Percentiles rank a stretch among this genome's conserved stretches.
phyloP scores from a whole-genome alignment of 1,139 yeast genomes.

The Nakaseomyces bracarensis region DNA sequence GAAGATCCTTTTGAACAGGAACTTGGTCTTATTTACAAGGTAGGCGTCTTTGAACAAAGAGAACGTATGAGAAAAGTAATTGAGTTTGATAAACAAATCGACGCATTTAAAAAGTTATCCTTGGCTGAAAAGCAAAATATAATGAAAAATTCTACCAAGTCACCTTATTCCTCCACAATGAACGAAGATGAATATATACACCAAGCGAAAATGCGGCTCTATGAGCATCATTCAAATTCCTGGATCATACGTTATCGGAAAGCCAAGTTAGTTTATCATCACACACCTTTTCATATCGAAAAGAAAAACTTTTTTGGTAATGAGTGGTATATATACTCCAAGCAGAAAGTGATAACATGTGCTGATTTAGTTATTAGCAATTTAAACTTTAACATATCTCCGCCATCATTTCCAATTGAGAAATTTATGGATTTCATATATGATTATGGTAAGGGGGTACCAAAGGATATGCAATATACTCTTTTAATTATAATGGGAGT shows the following conservation, averaged over 20 bases:
- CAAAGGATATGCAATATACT: slow-evolving; percentile 54
- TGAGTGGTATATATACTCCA: slow-evolving; percentile 16
- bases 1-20: slow-evolving; percentile 87
- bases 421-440: slow-evolving; percentile 49
- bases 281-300: slow-evolving; percentile 20
- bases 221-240: slow-evolving; percentile 42
- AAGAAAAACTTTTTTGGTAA: slow-evolving; percentile 17
- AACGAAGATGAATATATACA: slow-evolving; percentile 7
- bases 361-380: slow-evolving; percentile 36
- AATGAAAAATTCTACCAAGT: background rate
- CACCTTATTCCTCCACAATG: background rate
- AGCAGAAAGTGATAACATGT: slow-evolving; percentile 21
- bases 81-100: slow-evolving; percentile 39
- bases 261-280: slow-evolving; percentile 38
- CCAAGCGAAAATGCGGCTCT: slow-evolving; percentile 17
- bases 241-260: slow-evolving; percentile 49
- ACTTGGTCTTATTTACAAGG: slow-evolving; percentile 59
- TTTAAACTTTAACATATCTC: slow-evolving; percentile 41
- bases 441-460: slow-evolving; percentile 74
- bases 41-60: slow-evolving; percentile 62
- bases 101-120: background rate
- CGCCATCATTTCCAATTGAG: slow-evolving; percentile 46
- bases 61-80: slow-evolving; percentile 49
- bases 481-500: slow-evolving; percentile 48
- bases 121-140: background rate